Evolutionary conservation across 2,329 filamentous ascomycete species (phyloP), one percentile per base, ranked within the genome.

Genomic region (Coleophoma crateriformis): DNA sequence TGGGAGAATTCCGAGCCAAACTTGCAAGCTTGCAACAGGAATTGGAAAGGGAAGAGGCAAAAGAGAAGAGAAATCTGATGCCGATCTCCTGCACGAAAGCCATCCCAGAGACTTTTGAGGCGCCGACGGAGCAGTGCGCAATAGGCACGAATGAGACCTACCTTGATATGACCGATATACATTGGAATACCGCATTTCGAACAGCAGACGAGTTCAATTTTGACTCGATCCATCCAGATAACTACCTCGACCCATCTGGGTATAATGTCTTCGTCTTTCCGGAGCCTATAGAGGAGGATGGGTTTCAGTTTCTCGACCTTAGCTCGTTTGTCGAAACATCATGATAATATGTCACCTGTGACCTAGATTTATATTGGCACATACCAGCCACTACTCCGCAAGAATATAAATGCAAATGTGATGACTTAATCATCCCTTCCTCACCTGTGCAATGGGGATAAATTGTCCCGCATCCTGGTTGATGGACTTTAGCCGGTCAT

Each of bases 1-100:
- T 58, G 33, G 54, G 56, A 11, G 54, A 57, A 42, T 58, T 56
- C 42, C 50, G 51, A 4, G 94, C 92, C 60, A 38, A 38, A 38
- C 13, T 38, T 13, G 13, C 15, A 27, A 27, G 11, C 35, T 38
- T 17, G 35, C 35, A n/a, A 12, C 35, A 27, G 27, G 27, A 27
- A 27, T 10, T 27, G 27, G 27, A 27, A 27, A 27, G 27, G 27
- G 5, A 27, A 27, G 6, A 27, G 7, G 27, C 3, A 27, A 27
- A 10, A 3, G 12, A 37, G 34, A 12, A 4, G 34, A 11, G 15
- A 38, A 38, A 17, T 7, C 7, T 6, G 8, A 38, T n/a, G 14
- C 6, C 35, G 35, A 38, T 7, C 14, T 8, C 7, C 5, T 8
- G 11, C 35, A 11, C 35, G 2, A 38, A 38, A 38, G 15, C 15